Conservation (phyloP, 495 filamentous ascomycete species). For the Hypoxylon crocopeplum region DNA sequence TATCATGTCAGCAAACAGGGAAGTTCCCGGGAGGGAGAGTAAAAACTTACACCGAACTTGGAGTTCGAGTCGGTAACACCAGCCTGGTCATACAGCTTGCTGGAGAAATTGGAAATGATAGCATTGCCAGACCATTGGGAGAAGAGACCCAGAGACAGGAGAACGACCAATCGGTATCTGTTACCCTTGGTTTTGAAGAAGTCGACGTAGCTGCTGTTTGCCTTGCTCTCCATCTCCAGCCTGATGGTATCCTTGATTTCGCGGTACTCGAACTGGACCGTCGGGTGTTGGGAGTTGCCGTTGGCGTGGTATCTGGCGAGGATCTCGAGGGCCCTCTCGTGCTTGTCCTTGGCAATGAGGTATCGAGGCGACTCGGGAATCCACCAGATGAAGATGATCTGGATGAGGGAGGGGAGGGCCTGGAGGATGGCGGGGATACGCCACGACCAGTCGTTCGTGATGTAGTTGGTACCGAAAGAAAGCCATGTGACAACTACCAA, state of each 20-base stretch:
- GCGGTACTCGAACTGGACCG: constrained; percentile 65
- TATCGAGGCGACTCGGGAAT: constrained; percentile 69
- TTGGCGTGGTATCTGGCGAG: constrained; percentile 65
- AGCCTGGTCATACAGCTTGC: constrained; percentile 61
- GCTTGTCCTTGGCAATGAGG: constrained; percentile 69
- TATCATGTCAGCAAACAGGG: constrained; percentile 1
- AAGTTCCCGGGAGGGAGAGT: constrained; percentile 1
- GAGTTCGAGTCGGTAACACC: constrained; percentile 60
- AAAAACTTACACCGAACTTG: constrained; percentile 52
- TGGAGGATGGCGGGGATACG: constrained; percentile 61
- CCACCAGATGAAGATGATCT: constrained; percentile 62
- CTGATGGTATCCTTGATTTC: constrained; percentile 66
- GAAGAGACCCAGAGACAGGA: constrained; percentile 66
- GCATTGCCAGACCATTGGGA: constrained; percentile 75
- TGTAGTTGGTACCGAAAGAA: constrained; percentile 58
- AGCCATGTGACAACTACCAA: constrained; percentile 55
- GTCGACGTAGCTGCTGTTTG: constrained; percentile 58
- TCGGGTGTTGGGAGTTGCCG: constrained; percentile 60
- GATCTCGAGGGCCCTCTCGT: constrained; percentile 66
- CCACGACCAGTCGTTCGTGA: constrained; percentile 58
- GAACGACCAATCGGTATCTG: constrained; percentile 64
- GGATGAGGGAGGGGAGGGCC: constrained; percentile 56
- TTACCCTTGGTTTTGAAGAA: constrained; percentile 75
- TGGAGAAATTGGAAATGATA: constrained; percentile 70
- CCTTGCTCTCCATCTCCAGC: constrained; percentile 54